A percentile compares a stretch with the other conserved stretches of the same genome.
Conservation (phyloP, 2,329 filamentous ascomycete species). For the Emmonsiellopsis sp. region DNA sequence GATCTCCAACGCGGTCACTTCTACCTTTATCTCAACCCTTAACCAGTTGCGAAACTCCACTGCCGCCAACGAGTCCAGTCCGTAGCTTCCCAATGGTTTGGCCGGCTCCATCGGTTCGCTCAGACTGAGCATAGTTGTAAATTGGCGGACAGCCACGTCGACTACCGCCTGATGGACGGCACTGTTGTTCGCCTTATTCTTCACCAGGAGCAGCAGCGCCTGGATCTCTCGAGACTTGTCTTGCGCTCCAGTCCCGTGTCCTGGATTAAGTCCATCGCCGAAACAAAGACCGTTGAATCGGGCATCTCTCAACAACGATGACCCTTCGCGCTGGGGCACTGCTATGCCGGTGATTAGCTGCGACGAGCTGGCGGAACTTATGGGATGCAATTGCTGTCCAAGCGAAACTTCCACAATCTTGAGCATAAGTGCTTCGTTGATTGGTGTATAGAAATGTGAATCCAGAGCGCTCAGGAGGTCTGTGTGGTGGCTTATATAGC, state of each 20-base stretch:
- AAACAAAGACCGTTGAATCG: background rate
- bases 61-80: conserved; percentile 20
- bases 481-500: conserved; percentile 18
- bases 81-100: conserved; percentile 17
- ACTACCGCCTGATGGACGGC: background rate
- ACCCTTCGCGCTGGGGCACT: conserved; percentile 18
- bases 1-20: conserved; percentile 17
- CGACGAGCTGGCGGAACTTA: background rate
- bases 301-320: background rate
- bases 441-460: background rate
- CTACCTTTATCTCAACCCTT: conserved; percentile 11
- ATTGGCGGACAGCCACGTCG: background rate
- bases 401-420: background rate
- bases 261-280: background rate
- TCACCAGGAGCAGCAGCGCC: background rate
- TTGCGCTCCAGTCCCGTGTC: background rate
- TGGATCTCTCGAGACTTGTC: background rate
- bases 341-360: background rate
- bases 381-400: background rate
- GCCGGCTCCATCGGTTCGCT: conserved; percentile 8
- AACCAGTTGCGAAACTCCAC: conserved; percentile 21
- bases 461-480: background rate
- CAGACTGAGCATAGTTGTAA: background rate
- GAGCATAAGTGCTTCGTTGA: background rate
- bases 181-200: background rate